phyloP scores from a whole-genome alignment of 768 basidiomycete species.

The Tremella mesenterica region DNA sequence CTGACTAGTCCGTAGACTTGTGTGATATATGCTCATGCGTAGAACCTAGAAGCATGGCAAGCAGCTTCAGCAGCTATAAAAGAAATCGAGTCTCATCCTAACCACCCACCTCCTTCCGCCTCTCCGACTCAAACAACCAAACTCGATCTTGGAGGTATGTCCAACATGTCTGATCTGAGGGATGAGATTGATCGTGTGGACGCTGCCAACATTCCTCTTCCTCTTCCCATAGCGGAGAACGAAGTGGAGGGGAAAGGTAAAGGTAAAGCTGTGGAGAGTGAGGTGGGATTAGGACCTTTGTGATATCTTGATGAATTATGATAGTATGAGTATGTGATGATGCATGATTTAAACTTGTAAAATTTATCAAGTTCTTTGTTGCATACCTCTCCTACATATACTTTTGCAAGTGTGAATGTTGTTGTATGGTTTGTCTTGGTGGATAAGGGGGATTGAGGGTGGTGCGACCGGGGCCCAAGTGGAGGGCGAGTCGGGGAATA shows the following conservation, averaged over 20 bases:
- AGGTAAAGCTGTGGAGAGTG: conserved; percentile 8
- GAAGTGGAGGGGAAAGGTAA: conserved; percentile 17
- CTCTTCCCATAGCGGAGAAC: conserved; percentile 14
- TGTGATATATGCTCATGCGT: conserved; percentile 3
- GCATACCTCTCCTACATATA: not conserved
- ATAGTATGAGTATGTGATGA: not conserved
- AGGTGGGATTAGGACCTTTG: not conserved
- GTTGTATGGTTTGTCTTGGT: no score
- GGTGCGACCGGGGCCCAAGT: no score
- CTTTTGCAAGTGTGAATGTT: not conserved
- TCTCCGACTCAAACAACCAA: conserved; percentile 10
- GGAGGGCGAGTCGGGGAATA: not conserved
- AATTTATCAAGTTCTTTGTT: not conserved
- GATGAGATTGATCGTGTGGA: conserved; percentile 32
- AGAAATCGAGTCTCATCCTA: conserved; percentile 84
- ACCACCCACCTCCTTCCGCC: conserved; percentile 46
- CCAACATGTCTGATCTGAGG: conserved; percentile 17
- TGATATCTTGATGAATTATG: conserved; percentile 1
- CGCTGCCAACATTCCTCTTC: conserved; percentile 35
- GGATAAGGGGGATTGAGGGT: no score
- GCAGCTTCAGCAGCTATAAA: conserved; percentile 86
- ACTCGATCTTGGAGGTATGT: not conserved
- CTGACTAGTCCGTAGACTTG: not conserved
- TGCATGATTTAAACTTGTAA: not conserved
- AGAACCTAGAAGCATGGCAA: conserved; percentile 98